Conservation (phyloP, 352 stramenopile species). For the Globisporangium viniferum region DNA sequence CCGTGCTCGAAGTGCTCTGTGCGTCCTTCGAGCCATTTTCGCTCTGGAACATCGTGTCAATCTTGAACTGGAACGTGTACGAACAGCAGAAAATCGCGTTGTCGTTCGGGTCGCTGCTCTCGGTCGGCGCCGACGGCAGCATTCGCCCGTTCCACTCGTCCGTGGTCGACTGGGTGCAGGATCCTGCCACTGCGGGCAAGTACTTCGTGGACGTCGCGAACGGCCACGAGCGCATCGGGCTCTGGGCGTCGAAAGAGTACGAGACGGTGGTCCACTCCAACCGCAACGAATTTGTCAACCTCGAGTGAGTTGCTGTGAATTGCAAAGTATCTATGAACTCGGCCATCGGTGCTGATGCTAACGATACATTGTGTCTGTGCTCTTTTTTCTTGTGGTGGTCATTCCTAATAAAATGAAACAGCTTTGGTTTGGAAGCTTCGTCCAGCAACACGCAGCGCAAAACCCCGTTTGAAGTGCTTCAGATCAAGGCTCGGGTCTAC, state of each 20-base stretch:
- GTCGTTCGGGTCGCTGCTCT: constrained; percentile 57
- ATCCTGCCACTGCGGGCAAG: constrained; percentile 36
- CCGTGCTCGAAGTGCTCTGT: constrained; percentile 67
- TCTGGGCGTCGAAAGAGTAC: constrained; percentile 61
- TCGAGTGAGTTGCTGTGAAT: constrained; percentile 44
- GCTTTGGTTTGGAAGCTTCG: constrained; percentile 51
- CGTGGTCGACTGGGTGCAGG: constrained; percentile 69
- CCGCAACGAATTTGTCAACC: constrained; percentile 56
- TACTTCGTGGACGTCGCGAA: constrained; percentile 55
- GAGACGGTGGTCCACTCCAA: constrained; percentile 40
- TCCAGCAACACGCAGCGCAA: constrained; percentile 9
- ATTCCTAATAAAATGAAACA: constrained; percentile 13
- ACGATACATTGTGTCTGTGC: not conserved
- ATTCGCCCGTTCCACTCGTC: constrained; percentile 75
- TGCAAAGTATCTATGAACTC: not conserved
- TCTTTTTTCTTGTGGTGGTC: not conserved
- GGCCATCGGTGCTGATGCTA: not conserved
- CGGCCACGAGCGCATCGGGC: constrained; percentile 56
- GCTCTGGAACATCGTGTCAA: constrained; percentile 36
- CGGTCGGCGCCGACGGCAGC: constrained; percentile 37
- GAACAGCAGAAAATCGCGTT: constrained; percentile 52
- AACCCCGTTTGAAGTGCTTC: constrained; percentile 16
- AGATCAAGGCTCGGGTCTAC: constrained; percentile 47
- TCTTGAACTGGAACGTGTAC: constrained; percentile 58
- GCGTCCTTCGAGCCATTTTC: constrained; percentile 62